Conservation (phyloP, 495 filamentous ascomycete genomes). For the Penicillium simplicissimum region DNA sequence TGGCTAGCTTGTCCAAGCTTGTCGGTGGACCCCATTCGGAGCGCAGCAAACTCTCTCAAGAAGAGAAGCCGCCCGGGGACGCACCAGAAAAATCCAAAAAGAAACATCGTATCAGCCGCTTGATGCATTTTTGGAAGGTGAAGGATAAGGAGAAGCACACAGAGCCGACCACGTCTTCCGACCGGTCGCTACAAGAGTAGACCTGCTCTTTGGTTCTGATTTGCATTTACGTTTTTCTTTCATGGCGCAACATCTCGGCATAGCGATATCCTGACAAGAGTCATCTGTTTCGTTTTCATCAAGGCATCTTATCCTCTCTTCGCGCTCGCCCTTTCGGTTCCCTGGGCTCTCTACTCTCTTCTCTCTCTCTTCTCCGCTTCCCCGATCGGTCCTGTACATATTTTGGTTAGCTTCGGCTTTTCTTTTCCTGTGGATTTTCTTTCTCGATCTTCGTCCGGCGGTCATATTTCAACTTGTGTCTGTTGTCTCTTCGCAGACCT, state of each 20-base stretch:
- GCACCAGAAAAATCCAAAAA: slow-evolving; percentile 64
- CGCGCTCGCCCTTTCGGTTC: slow-evolving; percentile 10
- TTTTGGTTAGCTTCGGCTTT: slow-evolving; percentile 16
- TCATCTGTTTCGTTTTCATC: slow-evolving; percentile 18
- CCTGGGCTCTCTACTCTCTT: slow-evolving; percentile 15
- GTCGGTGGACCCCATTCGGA: slow-evolving; percentile 77
- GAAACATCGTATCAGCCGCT: slow-evolving; percentile 73
- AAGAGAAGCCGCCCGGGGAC: slow-evolving; percentile 58
- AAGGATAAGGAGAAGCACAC: slow-evolving; percentile 48
- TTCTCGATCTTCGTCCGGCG: slow-evolving; percentile 15
- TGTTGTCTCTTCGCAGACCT: slow-evolving; percentile 24
- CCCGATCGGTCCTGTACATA: slow-evolving; percentile 30
- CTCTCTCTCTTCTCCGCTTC: neutral
- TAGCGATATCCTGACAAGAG: slow-evolving; percentile 33
- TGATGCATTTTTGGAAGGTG: slow-evolving; percentile 83
- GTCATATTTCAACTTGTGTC: slow-evolving; percentile 13
- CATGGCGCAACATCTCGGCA: slow-evolving; percentile 35
- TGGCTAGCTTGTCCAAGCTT: slow-evolving; percentile 82
- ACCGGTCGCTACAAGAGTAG: slow-evolving; percentile 28
- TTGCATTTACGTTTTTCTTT: slow-evolving; percentile 28
- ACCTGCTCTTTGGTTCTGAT: slow-evolving; percentile 20
- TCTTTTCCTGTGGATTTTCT: slow-evolving; percentile 25
- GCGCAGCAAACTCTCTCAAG: slow-evolving; percentile 78
- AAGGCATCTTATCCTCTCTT: slow-evolving; percentile 22
- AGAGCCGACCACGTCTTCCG: slow-evolving; percentile 19